Conservation (phyloP, 2,329 filamentous ascomycete species). For the Fusarium oligoseptatum region DNA sequence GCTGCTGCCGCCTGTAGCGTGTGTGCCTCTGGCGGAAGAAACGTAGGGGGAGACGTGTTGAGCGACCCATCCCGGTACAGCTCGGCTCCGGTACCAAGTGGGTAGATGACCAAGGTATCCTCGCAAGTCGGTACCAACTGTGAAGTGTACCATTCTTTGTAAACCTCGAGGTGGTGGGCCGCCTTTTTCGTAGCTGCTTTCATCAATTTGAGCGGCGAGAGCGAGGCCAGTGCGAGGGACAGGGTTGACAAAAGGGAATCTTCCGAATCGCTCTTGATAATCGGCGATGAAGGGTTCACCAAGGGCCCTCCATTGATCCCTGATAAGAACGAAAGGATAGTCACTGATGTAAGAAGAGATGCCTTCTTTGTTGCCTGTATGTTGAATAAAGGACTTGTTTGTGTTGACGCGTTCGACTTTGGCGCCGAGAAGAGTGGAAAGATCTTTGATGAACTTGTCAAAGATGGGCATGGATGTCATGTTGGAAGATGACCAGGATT, state of each 20-base stretch:
- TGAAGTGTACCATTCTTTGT: neutral
- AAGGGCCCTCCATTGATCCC: constrained; percentile 1
- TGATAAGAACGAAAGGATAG: neutral
- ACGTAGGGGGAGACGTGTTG: neutral
- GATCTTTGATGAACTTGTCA: neutral
- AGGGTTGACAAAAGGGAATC: constrained; percentile 1
- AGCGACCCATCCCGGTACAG: neutral
- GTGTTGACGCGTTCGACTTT: neutral
- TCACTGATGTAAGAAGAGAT: neutral
- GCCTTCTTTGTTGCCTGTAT: neutral
- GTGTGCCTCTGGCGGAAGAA: neutral
- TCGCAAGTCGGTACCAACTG: neutral
- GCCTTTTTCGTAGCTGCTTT: neutral
- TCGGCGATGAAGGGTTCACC: neutral
- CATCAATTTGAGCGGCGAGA: neutral
- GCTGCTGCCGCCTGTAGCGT: neutral
- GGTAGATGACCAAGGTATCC: neutral
- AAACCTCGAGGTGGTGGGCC: neutral
- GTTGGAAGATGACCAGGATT: neutral
- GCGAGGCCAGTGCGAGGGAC: neutral
- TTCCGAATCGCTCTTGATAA: neutral
- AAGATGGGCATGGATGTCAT: neutral
- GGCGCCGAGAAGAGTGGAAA: neutral
- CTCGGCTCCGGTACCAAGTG: neutral
- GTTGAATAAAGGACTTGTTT: neutral